These are phyloP conservation scores for Nakataea oryzae DNA, from an alignment of 2,329 filamentous ascomycete genomes.

Conservation along the genomic window DNA sequence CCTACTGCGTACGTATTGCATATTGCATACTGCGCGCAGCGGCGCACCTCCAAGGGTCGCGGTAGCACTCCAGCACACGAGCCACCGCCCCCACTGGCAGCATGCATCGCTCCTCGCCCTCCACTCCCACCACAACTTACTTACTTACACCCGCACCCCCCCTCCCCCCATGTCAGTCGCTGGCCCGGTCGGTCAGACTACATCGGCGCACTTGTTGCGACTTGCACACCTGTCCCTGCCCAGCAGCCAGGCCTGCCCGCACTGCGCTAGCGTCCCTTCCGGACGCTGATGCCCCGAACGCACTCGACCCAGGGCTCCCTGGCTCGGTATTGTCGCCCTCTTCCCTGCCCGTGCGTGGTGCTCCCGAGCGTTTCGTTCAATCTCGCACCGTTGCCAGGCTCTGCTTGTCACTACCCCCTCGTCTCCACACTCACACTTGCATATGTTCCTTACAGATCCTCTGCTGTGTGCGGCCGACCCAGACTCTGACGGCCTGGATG, in stretches of 20 bases:
- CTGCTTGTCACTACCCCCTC: background rate
- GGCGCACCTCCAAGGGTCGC: background rate
- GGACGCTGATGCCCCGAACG: background rate
- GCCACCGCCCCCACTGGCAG: background rate
- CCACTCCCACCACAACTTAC: background rate
- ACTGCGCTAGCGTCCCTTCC: conserved; percentile 1
- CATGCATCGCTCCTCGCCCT: background rate
- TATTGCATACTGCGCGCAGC: background rate
- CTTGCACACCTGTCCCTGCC: conserved; percentile 1
- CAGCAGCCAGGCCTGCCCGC: background rate
- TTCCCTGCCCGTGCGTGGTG: background rate
- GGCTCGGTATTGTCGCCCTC: conserved; percentile 1
- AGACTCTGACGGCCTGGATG: background rate
- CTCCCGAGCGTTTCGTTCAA: conserved; percentile 3
- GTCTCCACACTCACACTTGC: conserved; percentile 1
- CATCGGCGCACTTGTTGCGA: background rate
- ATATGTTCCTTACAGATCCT: conserved; percentile 1
- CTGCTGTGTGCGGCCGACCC: background rate
- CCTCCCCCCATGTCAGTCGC: background rate
- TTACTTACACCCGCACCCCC: background rate
- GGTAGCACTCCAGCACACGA: background rate
- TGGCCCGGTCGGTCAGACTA: background rate
- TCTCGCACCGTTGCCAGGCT: conserved; percentile 1
- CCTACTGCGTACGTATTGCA: background rate
- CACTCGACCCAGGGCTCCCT: conserved; percentile 1